Conservation (phyloP, 306 rosid genomes). For the Begonia loranthoides region DNA sequence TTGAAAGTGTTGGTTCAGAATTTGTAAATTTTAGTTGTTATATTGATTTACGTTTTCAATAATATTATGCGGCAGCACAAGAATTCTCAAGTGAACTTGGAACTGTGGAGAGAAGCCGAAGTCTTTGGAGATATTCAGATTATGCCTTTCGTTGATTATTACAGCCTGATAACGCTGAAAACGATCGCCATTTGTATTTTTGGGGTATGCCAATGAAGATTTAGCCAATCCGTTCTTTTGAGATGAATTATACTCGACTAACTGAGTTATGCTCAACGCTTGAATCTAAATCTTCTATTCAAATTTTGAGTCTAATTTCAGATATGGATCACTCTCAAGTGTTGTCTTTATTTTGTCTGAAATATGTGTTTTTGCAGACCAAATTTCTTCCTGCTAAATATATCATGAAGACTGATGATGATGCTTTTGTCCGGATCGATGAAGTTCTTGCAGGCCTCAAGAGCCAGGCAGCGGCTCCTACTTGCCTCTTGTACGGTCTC, state of each 20-base stretch:
- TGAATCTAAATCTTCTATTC: no score
- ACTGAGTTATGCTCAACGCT: no score
- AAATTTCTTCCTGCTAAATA: constrained; percentile 63
- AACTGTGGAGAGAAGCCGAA: constrained; percentile 84
- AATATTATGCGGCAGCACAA: constrained; percentile 41
- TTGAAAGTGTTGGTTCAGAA: no score
- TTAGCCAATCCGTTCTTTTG: neutral
- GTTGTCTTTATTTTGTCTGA: no score
- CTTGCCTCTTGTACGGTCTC: constrained; percentile 65
- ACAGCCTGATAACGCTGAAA: constrained; percentile 74
- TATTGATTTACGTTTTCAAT: no score
- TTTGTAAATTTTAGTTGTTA: no score
- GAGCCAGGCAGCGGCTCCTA: constrained; percentile 28
- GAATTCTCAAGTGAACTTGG: constrained; percentile 55
- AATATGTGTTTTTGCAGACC: constrained; percentile 35
- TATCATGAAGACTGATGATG: constrained; percentile 95
- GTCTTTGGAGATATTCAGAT: constrained; percentile 81
- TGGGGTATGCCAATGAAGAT: constrained; percentile 44
- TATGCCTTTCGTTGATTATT: constrained; percentile 92
- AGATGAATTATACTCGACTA: no score
- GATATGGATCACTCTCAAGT: no score
- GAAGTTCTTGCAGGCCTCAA: constrained; percentile 71
- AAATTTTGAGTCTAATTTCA: no score
- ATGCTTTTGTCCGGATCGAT: constrained; percentile 81
- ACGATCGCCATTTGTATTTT: constrained; percentile 79